Percentiles rank a stretch among this genome's conserved stretches.
These are phyloP conservation scores for Elsinoe necatrix DNA, from an alignment of 2,329 filamentous ascomycete genomes.

Conservation along the genomic window DNA sequence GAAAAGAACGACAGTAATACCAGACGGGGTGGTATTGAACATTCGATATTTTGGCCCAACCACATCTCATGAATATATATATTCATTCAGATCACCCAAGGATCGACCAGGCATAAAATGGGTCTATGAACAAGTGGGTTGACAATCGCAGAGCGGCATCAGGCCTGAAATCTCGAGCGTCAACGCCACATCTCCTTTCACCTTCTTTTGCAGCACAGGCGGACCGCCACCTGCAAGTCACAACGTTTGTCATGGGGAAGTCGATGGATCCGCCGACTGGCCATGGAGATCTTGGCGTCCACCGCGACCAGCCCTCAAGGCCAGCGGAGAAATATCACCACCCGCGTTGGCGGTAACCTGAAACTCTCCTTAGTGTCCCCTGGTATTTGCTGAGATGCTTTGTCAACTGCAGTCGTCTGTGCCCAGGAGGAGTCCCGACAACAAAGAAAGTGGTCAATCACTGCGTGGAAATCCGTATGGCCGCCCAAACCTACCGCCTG, in stretches of 20 bases:
- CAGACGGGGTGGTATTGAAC: not conserved
- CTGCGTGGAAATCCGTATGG: not conserved
- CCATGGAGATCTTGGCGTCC: slow-evolving; percentile 3
- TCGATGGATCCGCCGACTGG: not conserved
- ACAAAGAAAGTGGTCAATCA: not conserved
- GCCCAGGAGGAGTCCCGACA: not conserved
- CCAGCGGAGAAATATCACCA: not conserved
- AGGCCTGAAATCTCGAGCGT: not conserved
- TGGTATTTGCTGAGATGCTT: not conserved
- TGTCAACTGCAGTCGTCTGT: not conserved
- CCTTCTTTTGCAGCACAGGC: not conserved
- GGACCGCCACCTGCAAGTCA: not conserved
- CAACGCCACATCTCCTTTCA: not conserved
- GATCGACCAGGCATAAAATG: not conserved
- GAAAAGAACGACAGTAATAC: not conserved
- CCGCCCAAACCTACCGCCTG: not conserved
- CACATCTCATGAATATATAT: not conserved
- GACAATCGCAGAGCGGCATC: not conserved
- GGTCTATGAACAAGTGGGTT: not conserved
- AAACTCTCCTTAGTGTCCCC: slow-evolving; percentile 5
- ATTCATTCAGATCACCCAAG: not conserved
- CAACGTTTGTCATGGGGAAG: not conserved
- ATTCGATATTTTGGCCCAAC: not conserved
- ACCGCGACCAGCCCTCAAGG: not conserved
- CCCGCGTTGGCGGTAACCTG: slow-evolving; percentile 10